These are phyloP conservation scores for Polygonum aviculare DNA, from an alignment of 148 eudicot genomes.

Conservation along the genomic window DNA sequence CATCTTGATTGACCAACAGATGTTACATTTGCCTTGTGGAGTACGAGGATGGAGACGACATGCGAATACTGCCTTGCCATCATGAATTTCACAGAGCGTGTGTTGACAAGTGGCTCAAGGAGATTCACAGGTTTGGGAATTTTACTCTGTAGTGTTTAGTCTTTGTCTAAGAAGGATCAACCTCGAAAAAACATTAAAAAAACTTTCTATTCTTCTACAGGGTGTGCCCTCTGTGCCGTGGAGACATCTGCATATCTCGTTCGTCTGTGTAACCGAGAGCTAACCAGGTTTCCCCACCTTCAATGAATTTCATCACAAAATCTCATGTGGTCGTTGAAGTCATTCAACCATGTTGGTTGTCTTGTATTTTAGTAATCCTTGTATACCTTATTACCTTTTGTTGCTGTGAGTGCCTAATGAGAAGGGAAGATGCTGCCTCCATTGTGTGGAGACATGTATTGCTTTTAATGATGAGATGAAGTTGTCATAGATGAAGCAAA, in stretches of 20 bases:
- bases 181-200: no score
- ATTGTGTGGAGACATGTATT: not conserved
- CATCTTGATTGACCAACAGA: conserved; percentile 35
- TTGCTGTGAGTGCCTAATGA: not conserved
- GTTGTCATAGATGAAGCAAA: not conserved
- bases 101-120: conserved; percentile 97
- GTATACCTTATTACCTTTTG: not conserved
- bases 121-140: conserved; percentile 70
- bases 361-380: not conserved
- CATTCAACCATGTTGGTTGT: not conserved
- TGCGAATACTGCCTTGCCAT: conserved; percentile 80
- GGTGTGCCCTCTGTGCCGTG: conserved; percentile 86
- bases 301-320: not conserved
- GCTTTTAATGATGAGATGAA: not conserved
- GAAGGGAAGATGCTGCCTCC: not conserved
- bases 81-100: conserved; percentile 87
- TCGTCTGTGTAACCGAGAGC: conserved; percentile 21
- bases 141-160: no score
- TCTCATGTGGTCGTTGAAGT: not conserved
- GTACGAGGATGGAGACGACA: conserved; percentile 82
- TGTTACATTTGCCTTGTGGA: conserved; percentile 97
- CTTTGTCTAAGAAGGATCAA: no score
- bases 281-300: conserved; percentile 15
- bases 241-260: conserved; percentile 49
- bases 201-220: conserved; percentile 21